These are phyloP conservation scores for Silene conica DNA, from an alignment of 148 eudicot genomes.

Conservation along the genomic window DNA sequence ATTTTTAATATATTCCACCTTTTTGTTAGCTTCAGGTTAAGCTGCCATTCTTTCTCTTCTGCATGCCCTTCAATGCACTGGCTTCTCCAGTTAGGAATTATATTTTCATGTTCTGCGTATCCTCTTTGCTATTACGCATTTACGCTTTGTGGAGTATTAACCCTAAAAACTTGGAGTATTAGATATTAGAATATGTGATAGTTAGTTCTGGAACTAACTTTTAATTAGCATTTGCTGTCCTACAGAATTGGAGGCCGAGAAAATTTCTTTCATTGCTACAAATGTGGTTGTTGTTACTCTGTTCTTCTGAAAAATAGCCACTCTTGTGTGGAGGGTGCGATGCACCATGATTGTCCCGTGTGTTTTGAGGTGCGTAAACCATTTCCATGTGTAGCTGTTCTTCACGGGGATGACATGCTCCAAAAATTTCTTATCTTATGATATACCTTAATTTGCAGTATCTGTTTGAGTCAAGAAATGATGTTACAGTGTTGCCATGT, in stretches of 20 bases:
- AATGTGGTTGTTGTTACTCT: slow-evolving; percentile 86
- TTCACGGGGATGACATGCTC: not conserved
- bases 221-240: not conserved
- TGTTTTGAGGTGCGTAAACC: slow-evolving; percentile 74
- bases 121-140: not conserved
- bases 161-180: not conserved
- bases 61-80: not conserved
- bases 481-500: slow-evolving; percentile 63
- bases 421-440: not conserved
- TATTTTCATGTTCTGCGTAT: not conserved
- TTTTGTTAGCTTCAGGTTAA: not conserved
- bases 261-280: slow-evolving; percentile 70
- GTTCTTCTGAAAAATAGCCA: slow-evolving; percentile 56
- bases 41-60: not conserved
- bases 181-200: not conserved
- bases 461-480: slow-evolving; percentile 68
- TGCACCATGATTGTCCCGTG: slow-evolving; percentile 96
- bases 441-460: slow-evolving; percentile 43
- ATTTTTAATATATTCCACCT: not conserved
- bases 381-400: not conserved
- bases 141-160: not conserved
- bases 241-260: slow-evolving; percentile 69
- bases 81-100: not conserved
- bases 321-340: slow-evolving; percentile 87
- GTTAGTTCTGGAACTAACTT: not conserved